Base-by-base conservation (phyloP, 352 stramenopile species). In the Globisporangium camurandrum region DNA sequence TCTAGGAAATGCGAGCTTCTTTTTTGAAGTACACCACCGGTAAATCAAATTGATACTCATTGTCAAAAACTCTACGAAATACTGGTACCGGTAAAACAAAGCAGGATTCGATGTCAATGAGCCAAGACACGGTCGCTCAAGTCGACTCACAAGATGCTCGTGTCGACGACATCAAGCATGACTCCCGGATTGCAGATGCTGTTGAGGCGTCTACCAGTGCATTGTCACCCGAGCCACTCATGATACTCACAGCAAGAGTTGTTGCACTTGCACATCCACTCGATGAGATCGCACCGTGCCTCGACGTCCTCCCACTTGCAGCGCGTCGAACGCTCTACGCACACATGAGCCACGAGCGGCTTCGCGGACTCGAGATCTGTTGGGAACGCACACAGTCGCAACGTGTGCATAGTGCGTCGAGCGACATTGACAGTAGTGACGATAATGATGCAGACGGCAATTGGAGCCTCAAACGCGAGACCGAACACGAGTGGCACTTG, bases 361-460 rank as follows among this genome's bases (percentile, higher is more conserved):
- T 85, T 24, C 73, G 71, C 1, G 61, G 64, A 36, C 68, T 84
- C 39, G 73, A 84, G 38, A 48, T 84, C 46, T 56, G 23, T 9
- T 81, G 61, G 71, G 49, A 22, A 16, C 24, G 2, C 23, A 51
- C 54, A 7, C 33, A 63, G 30, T 22, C 37, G 3, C 14, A 5
- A 14, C 11, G 16, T 3, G 8, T 14, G 14, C 8, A 34, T 7
- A 34, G 8, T 34, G 30, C 8, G 14, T 9, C 5, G n/a, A 2
- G 22, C 48, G 19, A 41, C 55, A n/a, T 12, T 20, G 16, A 24
- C 47, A 27, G 19, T 5, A 19, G 46, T 7, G 62, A 57, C 23
- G 47, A 56, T 17, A 62, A 58, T 40, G 56, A 55, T 20, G 48
- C 59, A 54, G 46, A 60, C 52, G 34, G 41, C 33, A 19, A 57